A percentile compares a stretch with the other conserved stretches of the same genome.
Conservation (phyloP, 345 rosid species). For the Chamaenerion angustifolium region DNA sequence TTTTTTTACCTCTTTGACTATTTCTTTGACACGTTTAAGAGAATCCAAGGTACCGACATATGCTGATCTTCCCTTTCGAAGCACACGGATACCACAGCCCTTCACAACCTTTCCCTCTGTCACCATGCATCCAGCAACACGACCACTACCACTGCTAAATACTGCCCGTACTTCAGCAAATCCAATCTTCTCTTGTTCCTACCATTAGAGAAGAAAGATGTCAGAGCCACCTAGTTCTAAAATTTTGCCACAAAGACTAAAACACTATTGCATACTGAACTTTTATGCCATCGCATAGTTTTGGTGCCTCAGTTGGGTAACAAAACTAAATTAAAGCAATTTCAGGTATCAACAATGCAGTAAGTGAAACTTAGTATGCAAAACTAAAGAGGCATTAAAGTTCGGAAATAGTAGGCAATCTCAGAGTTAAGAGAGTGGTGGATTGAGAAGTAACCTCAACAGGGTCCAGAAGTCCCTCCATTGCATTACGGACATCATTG, state of each 20-base stretch:
- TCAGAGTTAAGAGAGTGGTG: neutral
- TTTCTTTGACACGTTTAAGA: constrained; percentile 78
- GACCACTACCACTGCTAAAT: constrained; percentile 96
- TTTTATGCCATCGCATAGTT: too few relatives aligned
- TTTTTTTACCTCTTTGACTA: constrained; percentile 73
- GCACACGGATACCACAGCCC: constrained; percentile 74
- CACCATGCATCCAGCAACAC: constrained; percentile 97
- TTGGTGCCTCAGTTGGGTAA: too few relatives aligned
- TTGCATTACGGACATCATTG: constrained; percentile 83
- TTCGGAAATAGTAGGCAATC: too few relatives aligned
- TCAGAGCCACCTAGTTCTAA: neutral
- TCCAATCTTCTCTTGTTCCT: constrained; percentile 84
- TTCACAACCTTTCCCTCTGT: constrained; percentile 73
- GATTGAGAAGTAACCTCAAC: constrained; percentile 48
- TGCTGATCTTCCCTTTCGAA: constrained; percentile 50
- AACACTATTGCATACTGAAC: too few relatives aligned
- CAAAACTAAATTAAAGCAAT: too few relatives aligned
- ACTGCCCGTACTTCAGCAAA: constrained; percentile 77
- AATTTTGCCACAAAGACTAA: too few relatives aligned
- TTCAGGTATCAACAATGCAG: too few relatives aligned
- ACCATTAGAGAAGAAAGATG: constrained; percentile 9
- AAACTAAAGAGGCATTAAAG: too few relatives aligned
- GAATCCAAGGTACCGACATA: constrained; percentile 73
- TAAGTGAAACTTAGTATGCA: too few relatives aligned
- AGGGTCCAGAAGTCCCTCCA: constrained; percentile 94